A percentile compares a stretch with the other conserved stretches of the same genome.
These are phyloP conservation scores for Linaria vulgaris DNA, from an alignment of 257 asterid genomes.

Conservation along the genomic window DNA sequence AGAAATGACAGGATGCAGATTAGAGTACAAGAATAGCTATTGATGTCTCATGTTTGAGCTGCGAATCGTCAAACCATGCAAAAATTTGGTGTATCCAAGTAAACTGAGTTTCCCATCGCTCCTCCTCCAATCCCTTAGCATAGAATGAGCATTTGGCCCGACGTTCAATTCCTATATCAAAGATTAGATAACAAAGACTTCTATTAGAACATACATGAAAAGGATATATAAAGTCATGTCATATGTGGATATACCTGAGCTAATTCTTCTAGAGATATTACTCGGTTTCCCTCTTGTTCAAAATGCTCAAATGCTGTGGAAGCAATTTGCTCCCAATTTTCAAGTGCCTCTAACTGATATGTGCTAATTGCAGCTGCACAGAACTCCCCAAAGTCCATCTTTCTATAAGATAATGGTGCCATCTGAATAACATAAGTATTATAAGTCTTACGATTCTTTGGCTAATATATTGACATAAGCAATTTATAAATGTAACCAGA, in stretches of 20 bases:
- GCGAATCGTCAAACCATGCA: conserved; percentile 89
- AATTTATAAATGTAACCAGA: background rate
- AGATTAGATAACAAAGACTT: background rate
- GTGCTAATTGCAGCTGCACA: conserved; percentile 91
- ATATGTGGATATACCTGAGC: conserved; percentile 58
- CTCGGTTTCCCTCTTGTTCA: conserved; percentile 81
- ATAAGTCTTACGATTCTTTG: background rate
- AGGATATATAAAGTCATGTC: background rate
- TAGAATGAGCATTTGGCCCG: conserved; percentile 67
- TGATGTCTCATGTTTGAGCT: conserved; percentile 69
- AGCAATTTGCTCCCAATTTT: conserved; percentile 80
- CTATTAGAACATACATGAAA: background rate
- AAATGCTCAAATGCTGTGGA: conserved; percentile 67
- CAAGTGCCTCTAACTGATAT: conserved; percentile 82
- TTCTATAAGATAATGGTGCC: conserved; percentile 68
- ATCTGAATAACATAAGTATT: conserved; percentile 41
- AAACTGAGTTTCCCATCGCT: conserved; percentile 72
- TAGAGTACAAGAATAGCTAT: conserved; percentile 24
- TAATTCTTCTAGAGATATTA: conserved; percentile 74
- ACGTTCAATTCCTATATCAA: conserved; percentile 73
- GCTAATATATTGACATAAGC: background rate
- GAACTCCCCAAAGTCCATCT: conserved; percentile 82
- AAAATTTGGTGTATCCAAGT: conserved; percentile 81
- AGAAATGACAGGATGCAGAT: background rate
- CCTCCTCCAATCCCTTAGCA: conserved; percentile 78